These are phyloP conservation scores for Citeromyces matritensis DNA, from an alignment of 805 yeast species.

Conservation along the genomic window DNA sequence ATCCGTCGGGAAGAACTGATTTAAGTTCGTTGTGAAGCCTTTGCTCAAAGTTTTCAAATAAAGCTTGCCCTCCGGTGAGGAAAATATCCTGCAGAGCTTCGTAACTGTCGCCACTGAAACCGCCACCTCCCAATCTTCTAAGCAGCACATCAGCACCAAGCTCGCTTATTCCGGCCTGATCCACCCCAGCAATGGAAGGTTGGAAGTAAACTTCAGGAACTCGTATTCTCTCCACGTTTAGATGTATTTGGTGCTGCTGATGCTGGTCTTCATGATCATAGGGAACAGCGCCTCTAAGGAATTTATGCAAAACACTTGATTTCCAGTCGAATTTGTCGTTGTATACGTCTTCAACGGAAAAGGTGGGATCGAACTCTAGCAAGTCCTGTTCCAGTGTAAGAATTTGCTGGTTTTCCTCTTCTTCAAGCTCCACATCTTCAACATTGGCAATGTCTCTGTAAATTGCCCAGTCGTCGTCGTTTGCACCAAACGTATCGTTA, in stretches of 20 bases:
- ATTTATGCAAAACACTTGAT: constrained; percentile 64
- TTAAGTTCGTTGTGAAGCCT: constrained; percentile 61
- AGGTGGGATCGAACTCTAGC: constrained; percentile 70
- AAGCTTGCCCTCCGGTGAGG: constrained; percentile 75
- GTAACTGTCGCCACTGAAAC: constrained; percentile 33
- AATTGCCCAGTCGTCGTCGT: constrained; percentile 91
- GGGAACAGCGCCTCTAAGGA: constrained; percentile 81
- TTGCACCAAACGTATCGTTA: constrained; percentile 86
- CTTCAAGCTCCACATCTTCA: constrained; percentile 70
- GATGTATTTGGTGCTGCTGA: constrained; percentile 79
- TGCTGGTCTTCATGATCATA: constrained; percentile 72
- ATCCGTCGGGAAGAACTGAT: constrained; percentile 52
- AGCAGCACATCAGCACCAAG: constrained; percentile 50
- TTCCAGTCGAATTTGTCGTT: constrained; percentile 81
- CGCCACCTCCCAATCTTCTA: constrained; percentile 38
- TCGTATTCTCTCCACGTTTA: constrained; percentile 81
- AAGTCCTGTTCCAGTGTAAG: constrained; percentile 58
- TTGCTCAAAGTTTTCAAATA: constrained; percentile 46
- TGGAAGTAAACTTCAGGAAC: constrained; percentile 89
- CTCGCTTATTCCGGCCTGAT: constrained; percentile 89
- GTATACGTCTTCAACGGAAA: constrained; percentile 72
- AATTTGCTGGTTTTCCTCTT: constrained; percentile 49
- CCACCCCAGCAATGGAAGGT: constrained; percentile 88
- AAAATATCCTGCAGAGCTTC: constrained; percentile 50
- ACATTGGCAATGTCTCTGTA: constrained; percentile 70